Percentiles rank a stretch among this genome's conserved stretches.
These are phyloP conservation scores for Apophysomyces sp. DNA, from an alignment of 371 early-diverging fungal species.

Conservation along the genomic window DNA sequence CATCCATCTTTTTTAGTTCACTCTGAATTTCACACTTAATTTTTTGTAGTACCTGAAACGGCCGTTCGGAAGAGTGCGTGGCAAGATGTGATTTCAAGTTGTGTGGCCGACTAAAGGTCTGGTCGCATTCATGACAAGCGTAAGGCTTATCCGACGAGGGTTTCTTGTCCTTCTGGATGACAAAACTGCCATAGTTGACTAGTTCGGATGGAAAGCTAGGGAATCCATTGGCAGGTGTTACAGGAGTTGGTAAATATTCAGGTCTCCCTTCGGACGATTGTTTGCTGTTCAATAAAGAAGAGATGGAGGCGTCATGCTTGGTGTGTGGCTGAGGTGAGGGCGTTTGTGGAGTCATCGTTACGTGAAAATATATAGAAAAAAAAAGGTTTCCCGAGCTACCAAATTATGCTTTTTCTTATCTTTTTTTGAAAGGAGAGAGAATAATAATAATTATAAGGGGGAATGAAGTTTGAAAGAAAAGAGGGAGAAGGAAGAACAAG, in stretches of 20 bases:
- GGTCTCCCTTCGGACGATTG: background rate
- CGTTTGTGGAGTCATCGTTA: background rate
- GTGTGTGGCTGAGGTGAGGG: background rate
- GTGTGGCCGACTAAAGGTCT: constrained; percentile 38
- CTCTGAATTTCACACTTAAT: background rate
- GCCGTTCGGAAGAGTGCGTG: constrained; percentile 39
- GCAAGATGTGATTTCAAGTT: constrained; percentile 46
- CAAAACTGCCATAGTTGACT: background rate
- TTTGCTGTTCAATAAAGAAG: constrained; percentile 5
- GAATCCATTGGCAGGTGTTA: constrained; percentile 19
- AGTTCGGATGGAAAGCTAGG: background rate
- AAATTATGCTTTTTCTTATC: background rate
- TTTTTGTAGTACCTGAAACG: constrained; percentile 26
- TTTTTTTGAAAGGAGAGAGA: background rate
- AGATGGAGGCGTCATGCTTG: constrained; percentile 8
- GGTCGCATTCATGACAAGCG: constrained; percentile 35
- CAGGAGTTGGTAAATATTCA: constrained; percentile 22
- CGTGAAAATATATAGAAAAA: background rate
- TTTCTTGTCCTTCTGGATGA: background rate
- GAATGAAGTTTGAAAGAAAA: background rate
- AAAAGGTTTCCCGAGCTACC: background rate
- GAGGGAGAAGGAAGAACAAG: constrained; percentile 3
- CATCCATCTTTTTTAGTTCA: background rate
- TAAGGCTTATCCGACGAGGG: constrained; percentile 10
- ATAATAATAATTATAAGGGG: background rate